Conservation (phyloP, 352 stramenopile species). For the Lagenidium sp. region DNA sequence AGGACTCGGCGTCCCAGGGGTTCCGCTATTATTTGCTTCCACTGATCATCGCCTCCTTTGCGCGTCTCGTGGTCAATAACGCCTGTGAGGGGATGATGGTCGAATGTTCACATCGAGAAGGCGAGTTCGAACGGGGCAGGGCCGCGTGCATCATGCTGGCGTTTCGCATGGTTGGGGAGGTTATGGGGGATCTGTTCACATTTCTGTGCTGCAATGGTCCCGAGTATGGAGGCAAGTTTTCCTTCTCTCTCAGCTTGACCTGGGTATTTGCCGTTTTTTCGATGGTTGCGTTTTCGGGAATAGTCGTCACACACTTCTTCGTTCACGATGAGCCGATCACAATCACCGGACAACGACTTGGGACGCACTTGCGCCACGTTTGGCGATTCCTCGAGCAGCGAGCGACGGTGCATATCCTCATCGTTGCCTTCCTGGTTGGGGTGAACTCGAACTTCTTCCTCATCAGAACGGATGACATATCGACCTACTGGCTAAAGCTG, state of each 20-base stretch:
- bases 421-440: conserved; percentile 8
- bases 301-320: conserved; percentile 6
- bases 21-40: conserved; percentile 4
- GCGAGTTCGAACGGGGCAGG: conserved; percentile 7
- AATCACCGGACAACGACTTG: conserved; percentile 4
- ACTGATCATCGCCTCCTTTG: conserved; percentile 7
- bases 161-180: conserved; percentile 5
- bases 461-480: neutral
- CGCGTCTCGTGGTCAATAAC: conserved; percentile 1
- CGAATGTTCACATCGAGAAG: conserved; percentile 13
- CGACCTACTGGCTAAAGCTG: neutral
- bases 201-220: conserved; percentile 2
- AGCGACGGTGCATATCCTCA: conserved; percentile 11
- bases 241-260: conserved; percentile 1
- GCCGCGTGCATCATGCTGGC: conserved; percentile 7
- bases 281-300: neutral
- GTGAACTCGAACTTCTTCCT: conserved; percentile 2
- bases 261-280: conserved; percentile 2
- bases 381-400: conserved; percentile 12
- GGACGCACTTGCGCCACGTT: conserved; percentile 6
- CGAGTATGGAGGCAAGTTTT: conserved; percentile 11
- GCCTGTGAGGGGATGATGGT: conserved; percentile 12
- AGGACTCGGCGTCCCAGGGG: neutral
- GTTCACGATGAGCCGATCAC: conserved; percentile 3
- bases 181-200: neutral